Percentiles rank a stretch among this genome's conserved stretches.
Evolutionary conservation across 305 asterid genomes (phyloP).

Genomic region (Fraxinus latifolia): DNA sequence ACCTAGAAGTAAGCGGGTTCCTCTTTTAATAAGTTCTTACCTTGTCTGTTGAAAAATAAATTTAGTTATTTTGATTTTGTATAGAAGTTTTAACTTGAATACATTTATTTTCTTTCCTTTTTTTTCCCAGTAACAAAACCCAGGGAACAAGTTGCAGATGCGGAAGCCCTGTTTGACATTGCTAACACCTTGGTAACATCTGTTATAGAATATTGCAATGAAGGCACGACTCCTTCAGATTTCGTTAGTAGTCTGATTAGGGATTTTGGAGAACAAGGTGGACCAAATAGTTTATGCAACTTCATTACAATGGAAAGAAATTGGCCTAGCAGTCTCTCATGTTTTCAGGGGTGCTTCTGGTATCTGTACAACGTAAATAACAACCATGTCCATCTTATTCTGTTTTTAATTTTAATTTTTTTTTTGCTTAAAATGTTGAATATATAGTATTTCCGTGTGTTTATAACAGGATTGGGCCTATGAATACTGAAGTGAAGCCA

Average conservation of each 20-base stretch:
- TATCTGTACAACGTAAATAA: constrained; percentile 70
- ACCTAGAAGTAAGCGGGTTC: not conserved
- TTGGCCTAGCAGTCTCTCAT: constrained; percentile 60
- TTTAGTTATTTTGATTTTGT: not conserved
- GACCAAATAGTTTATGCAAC: constrained; percentile 41
- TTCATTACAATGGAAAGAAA: constrained; percentile 59
- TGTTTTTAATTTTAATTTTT: not conserved
- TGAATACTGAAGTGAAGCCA: constrained; percentile 79
- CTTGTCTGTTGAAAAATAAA: not conserved
- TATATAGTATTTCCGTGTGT: not conserved
- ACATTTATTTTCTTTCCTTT: not conserved
- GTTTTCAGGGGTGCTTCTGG: constrained; percentile 65
- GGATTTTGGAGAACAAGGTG: constrained; percentile 60
- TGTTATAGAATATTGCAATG: constrained; percentile 62
- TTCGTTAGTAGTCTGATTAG: constrained; percentile 65
- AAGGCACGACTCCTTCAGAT: constrained; percentile 72
- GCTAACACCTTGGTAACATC: constrained; percentile 72
- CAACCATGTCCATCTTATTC: not conserved
- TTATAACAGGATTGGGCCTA: constrained; percentile 79
- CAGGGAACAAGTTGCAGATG: constrained; percentile 92
- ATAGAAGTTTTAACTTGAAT: constrained; percentile 4
- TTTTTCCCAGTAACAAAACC: constrained; percentile 63
- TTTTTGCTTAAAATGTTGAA: not conserved
- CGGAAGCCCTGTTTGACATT: constrained; percentile 85
- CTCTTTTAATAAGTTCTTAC: not conserved